Conservation (phyloP, 768 basidiomycete species). For the Lenzites betulinus region DNA sequence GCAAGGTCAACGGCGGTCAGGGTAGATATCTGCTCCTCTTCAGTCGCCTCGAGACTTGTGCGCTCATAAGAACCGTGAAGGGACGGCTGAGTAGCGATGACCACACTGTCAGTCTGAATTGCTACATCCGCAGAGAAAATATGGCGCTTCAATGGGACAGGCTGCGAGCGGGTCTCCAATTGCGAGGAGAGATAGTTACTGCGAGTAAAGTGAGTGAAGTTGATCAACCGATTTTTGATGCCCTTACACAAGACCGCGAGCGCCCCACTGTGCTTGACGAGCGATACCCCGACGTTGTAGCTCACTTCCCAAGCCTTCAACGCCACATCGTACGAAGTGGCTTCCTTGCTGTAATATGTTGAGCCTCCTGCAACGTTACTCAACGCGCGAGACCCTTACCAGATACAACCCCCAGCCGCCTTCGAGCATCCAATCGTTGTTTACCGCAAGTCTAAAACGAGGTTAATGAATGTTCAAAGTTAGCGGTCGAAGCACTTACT, state of each 20-base stretch:
- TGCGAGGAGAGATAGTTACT: constrained; percentile 54
- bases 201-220: not conserved
- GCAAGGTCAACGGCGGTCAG: constrained; percentile 62
- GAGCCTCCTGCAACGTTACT: not conserved
- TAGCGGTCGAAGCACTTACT: constrained; percentile 37
- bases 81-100: constrained; percentile 37
- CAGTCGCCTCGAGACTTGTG: constrained; percentile 39
- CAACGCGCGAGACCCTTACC: constrained; percentile 36
- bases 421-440: constrained; percentile 71
- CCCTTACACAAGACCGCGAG: constrained; percentile 68
- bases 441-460: constrained; percentile 54
- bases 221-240: not conserved
- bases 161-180: constrained; percentile 47
- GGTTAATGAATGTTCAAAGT: not conserved
- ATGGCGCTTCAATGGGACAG: constrained; percentile 49
- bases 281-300: constrained; percentile 67
- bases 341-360: constrained; percentile 57
- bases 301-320: constrained; percentile 67
- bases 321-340: constrained; percentile 65
- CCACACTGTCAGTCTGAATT: constrained; percentile 54
- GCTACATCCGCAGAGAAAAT: constrained; percentile 61
- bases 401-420: constrained; percentile 71
- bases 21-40: constrained; percentile 56
- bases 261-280: constrained; percentile 72
- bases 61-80: constrained; percentile 33